Conservation (phyloP, 306 rosid genomes). For the Trifolium repens region DNA sequence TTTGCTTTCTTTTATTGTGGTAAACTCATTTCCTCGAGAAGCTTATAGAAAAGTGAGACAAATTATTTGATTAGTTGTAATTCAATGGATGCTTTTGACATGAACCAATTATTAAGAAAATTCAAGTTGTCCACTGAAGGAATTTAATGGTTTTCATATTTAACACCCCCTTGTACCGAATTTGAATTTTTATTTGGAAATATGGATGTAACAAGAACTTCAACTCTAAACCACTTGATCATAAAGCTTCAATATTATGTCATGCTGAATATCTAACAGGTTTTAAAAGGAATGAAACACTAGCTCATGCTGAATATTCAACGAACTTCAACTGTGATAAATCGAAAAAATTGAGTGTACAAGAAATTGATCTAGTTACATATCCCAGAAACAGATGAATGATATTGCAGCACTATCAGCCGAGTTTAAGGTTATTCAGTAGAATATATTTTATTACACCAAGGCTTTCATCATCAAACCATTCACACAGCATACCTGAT, state of each 20-base stretch:
- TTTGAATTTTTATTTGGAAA: constrained; percentile 9
- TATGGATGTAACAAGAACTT: background rate
- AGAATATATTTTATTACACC: constrained; percentile 25
- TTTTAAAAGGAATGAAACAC: constrained; percentile 17
- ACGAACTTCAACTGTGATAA: constrained; percentile 11
- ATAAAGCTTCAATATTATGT: background rate
- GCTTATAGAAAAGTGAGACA: constrained; percentile 4
- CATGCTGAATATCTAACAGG: constrained; percentile 1
- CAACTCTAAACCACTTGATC: constrained; percentile 8
- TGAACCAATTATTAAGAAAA: background rate
- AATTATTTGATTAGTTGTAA: constrained; percentile 30
- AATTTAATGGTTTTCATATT: constrained; percentile 10
- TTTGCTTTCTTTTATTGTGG: background rate
- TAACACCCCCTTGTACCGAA: background rate
- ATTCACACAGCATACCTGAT: constrained; percentile 71
- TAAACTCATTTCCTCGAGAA: constrained; percentile 9
- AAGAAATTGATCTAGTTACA: constrained; percentile 8
- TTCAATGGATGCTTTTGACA: background rate
- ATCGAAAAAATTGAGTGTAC: constrained; percentile 7
- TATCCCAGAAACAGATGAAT: constrained; percentile 6
- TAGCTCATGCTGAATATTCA: constrained; percentile 22
- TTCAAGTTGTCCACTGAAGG: background rate
- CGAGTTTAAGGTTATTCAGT: constrained; percentile 1
- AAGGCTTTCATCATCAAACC: constrained; percentile 33
- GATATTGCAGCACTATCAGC: background rate